These are phyloP conservation scores for Colletotrichum aenigma DNA, from an alignment of 2,329 filamentous ascomycete species.

Conservation along the genomic window DNA sequence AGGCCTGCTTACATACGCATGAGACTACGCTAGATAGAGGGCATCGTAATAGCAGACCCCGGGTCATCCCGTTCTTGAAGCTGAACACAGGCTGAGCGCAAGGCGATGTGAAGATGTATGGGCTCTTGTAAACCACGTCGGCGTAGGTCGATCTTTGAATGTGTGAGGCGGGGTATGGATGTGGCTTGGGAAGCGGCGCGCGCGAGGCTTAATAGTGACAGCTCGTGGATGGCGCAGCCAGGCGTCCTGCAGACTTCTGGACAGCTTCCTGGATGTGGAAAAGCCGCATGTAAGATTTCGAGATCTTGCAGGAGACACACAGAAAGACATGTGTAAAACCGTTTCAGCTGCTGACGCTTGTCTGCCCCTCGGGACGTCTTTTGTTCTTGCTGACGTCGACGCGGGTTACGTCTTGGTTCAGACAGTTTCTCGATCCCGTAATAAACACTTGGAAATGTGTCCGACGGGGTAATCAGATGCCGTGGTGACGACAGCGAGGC, in stretches of 20 bases:
- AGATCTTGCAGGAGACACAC: background rate
- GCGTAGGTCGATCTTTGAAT: background rate
- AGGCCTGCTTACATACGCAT: background rate
- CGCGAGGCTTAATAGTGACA: background rate
- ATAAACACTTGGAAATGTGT: background rate
- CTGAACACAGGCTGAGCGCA: background rate
- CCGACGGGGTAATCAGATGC: background rate
- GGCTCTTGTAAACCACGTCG: background rate
- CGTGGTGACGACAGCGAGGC: background rate
- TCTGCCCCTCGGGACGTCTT: background rate
- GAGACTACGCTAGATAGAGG: background rate
- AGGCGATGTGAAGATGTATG: background rate
- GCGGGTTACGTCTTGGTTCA: background rate
- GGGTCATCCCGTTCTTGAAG: background rate
- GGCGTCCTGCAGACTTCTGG: background rate
- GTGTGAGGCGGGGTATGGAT: background rate
- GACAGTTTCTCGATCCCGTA: background rate
- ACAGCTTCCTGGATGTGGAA: background rate
- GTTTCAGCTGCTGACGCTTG: background rate
- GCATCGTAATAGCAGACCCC: background rate
- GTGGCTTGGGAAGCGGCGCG: background rate
- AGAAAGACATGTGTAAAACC: background rate
- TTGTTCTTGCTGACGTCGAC: background rate
- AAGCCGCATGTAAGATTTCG: background rate
- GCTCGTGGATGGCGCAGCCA: background rate